A percentile compares a stretch with the other conserved stretches of the same genome.
phyloP scores from a whole-genome alignment of 202 grass and related monocot species.

The Digitaria exilis region DNA sequence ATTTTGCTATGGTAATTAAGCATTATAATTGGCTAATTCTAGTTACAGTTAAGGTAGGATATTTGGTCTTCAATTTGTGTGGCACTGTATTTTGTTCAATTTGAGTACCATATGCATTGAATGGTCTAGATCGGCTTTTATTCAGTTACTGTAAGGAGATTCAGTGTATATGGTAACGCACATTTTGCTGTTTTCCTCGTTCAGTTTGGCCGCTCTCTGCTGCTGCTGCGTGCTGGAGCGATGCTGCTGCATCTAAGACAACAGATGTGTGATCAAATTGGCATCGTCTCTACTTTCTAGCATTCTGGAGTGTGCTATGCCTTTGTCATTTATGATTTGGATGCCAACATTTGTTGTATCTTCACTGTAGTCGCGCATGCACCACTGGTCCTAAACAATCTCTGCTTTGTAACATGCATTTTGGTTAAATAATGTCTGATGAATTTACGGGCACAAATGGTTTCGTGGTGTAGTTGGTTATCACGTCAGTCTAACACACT shows the following conservation, averaged over 20 bases:
- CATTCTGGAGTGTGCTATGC: background rate
- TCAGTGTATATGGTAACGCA: too few species aligned
- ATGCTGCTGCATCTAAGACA: conserved; percentile 12
- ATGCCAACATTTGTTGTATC: background rate
- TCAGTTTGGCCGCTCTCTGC: conserved; percentile 42
- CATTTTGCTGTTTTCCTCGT: background rate
- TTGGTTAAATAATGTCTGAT: too few species aligned
- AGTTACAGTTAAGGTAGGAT: background rate
- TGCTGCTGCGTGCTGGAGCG: conserved; percentile 50
- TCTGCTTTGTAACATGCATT: too few species aligned
- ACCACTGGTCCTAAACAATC: too few species aligned
- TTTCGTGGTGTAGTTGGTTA: conserved; percentile 99
- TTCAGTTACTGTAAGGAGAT: background rate
- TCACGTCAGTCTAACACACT: conserved; percentile 99
- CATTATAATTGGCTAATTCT: background rate
- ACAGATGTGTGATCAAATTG: background rate
- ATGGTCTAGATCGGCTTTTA: too few species aligned
- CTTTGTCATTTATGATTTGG: background rate
- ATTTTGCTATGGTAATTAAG: background rate
- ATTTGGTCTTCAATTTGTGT: background rate
- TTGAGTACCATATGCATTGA: too few species aligned
- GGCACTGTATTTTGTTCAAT: background rate
- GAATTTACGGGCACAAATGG: too few species aligned
- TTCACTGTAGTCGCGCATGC: background rate
- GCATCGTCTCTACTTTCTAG: background rate